Base-by-base conservation (phyloP, 2,329 filamentous ascomycete genomes). In the Plectosphaerella cucumerina region DNA sequence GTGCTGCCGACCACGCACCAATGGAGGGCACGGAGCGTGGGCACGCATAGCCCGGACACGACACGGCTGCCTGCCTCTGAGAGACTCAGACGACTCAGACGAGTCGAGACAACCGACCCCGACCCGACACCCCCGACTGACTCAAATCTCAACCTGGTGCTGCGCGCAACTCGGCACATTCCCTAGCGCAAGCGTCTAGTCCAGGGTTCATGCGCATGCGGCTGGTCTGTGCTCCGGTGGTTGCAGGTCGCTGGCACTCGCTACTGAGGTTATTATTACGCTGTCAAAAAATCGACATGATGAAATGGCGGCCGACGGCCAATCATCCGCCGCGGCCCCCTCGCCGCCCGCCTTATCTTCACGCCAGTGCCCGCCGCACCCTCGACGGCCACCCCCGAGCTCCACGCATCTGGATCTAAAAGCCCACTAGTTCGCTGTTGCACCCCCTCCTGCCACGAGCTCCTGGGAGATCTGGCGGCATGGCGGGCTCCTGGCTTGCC, bases 261-360 rank as follows among this genome's bases (percentile, higher is more conserved):
- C 15, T 26, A 26, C 43, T 34, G 31, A 20, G 18, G 43, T 21
- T 45, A 26, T 45, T 31, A n/a, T 21, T 34, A 31, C 35, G 51
- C 49, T 56, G 55, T 56, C 53, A 55, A 56, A 55, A 48, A 51
- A 55, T 56, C 60, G 68, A 71, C 69, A 71, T 60, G 69, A 71
- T 63, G 63, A 75, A 75, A 72, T 60, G 62, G 56, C 47, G 45
- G 42, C 51, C 46, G 42, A 20, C 48, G 53, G 55, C 71, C 71
- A 74, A 74, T 74, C 69, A 72, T 18, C 23, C 20, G 18, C 43
- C 37, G 15, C 23, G n/a, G 51, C 48, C 50, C 53, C 52, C 51
- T 59, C 56, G 54, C 58, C 50, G 35, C 45, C 52, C 52, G 54
- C 54, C 72, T 75, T 75, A 75, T 75, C 72, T 70, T 31, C 26